Conservation (phyloP, 1,284 basidiomycete species). For the Ustilago tritici region DNA sequence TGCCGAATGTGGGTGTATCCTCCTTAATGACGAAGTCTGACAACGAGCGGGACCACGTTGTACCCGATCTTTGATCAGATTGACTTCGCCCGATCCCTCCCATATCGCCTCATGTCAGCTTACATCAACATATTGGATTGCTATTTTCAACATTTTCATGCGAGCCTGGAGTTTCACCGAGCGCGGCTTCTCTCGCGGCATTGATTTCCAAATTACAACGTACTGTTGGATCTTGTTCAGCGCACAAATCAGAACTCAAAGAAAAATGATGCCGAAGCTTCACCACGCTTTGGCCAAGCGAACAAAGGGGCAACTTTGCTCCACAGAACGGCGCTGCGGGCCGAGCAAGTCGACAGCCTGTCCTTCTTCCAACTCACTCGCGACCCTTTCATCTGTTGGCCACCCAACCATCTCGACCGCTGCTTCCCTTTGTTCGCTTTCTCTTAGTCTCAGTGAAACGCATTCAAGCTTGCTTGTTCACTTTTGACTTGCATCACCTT, state of each 20-base stretch:
- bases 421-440: slow-evolving; percentile 9
- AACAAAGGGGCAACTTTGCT: neutral
- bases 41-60: no score
- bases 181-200: neutral
- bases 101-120: no score
- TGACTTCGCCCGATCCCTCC: no score
- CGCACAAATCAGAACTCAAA: neutral
- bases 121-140: no score
- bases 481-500: neutral
- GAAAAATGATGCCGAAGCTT: neutral
- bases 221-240: neutral
- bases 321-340: neutral
- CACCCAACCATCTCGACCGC: neutral
- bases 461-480: neutral
- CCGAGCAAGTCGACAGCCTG: neutral
- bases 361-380: slow-evolving; percentile 5
- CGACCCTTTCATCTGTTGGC: neutral
- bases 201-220: neutral
- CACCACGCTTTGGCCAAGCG: slow-evolving; percentile 1
- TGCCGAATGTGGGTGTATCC: no score
- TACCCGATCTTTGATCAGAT: no score
- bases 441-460: neutral
- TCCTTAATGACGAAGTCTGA: no score
- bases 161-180: neutral
- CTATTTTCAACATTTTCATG: no score